Base-by-base conservation (phyloP, 129 eudicot species). In the Daucus carota region DNA sequence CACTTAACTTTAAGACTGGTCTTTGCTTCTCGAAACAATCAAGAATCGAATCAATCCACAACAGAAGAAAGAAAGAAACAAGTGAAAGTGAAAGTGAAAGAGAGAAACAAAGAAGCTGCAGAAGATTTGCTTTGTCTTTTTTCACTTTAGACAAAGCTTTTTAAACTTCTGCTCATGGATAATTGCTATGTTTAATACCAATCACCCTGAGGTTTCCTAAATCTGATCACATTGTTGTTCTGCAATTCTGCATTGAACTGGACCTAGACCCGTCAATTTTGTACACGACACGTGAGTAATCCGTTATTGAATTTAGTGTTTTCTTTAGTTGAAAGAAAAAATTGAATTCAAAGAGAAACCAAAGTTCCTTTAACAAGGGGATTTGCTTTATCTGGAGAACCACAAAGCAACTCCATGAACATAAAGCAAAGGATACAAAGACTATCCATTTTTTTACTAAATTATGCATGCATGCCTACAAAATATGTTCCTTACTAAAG, bases 1-100 rank as follows among this genome's bases (percentile, higher is more conserved):
- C 68, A 74, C 67, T 16, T 77, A 46, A 76, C 84, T 87, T 87
- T 87, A 75, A 26, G 80, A 81, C 70, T 63, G 48, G 83, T 74
- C 85, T 74, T 57, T 74, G 77, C 80, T 88, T 82, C 92, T 92
- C 86, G 92, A 81, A 87, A 84, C 84, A 76, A 77, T 84, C 95
- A 89, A 87, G 44, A 63, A 63, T 63, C 40, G 26, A 87, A 92
- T 80, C 82, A 77, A 85, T 9, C 74, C 74, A 20, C 47, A 42
- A 40, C 31, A 40, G 20, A 70, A n/a, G 65, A 57, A 57, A 57
- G 65, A 68, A 70, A 72, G 13, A 71, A 17, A 68, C 44, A 22
- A 22, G n/a, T 28, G 52, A 82, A 76, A 75, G 70, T 43, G 70
- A 82, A 84, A 70, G 76, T 70, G 74, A 79, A 77, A 74, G 80